Evolutionary conservation across 1,284 basidiomycete genomes (phyloP).

Genomic region (Rhodotorula sp.): DNA sequence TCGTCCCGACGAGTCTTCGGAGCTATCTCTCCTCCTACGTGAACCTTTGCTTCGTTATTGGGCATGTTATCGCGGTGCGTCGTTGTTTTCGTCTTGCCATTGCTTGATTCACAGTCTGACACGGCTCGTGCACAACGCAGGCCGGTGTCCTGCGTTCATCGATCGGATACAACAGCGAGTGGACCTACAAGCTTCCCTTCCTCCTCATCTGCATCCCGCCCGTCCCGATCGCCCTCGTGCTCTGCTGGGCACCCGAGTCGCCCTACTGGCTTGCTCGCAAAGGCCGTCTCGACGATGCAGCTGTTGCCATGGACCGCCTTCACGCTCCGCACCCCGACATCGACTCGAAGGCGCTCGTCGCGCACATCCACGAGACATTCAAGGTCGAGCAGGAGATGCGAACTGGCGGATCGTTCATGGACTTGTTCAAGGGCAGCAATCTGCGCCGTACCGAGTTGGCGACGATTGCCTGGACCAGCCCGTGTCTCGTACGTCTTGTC

Average conservation of each 20-base stretch:
- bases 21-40: constrained; percentile 50
- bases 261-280: constrained; percentile 47
- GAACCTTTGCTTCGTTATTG: constrained; percentile 55
- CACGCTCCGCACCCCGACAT: constrained; percentile 48
- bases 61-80: constrained; percentile 46
- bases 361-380: constrained; percentile 53
- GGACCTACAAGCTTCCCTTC: constrained; percentile 43
- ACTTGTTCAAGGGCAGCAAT: constrained; percentile 54
- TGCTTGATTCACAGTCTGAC: too few relatives aligned
- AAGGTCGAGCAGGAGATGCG: constrained; percentile 49
- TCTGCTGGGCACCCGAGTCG: constrained; percentile 3
- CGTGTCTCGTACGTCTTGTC: constrained; percentile 41
- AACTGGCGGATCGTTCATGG: constrained; percentile 49
- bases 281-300: constrained; percentile 54
- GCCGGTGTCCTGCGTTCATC: constrained; percentile 50
- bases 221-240: constrained; percentile 39
- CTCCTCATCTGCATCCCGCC: background rate
- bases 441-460: constrained; percentile 52
- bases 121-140: too few relatives aligned
- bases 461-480: constrained; percentile 40
- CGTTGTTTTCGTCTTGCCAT: too few relatives aligned
- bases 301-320: constrained; percentile 50
- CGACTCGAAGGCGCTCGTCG: constrained; percentile 51
- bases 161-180: constrained; percentile 20
- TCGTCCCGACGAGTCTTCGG: constrained; percentile 54